Evolutionary conservation across 148 eudicot species (phyloP), one percentile per base, ranked within the genome.

Genomic region (Camellia sinensis): DNA sequence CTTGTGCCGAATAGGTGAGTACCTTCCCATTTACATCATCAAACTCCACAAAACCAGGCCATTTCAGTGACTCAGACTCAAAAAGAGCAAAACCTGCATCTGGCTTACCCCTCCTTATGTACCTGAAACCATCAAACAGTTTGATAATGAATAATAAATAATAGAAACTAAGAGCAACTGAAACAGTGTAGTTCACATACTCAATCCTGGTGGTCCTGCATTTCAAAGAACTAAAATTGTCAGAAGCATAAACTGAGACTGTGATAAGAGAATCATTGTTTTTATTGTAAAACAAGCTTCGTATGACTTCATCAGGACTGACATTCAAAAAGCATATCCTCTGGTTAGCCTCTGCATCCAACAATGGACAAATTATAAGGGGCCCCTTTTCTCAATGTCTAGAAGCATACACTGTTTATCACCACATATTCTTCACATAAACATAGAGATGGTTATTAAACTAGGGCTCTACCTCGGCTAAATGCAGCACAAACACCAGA

Each of bases 41-140:
- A 83, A 93, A 96, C 86, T 96, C 99, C 43, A 96, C 99, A 92
- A 96, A 96, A 41, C 99, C 98, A 37, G 99, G 99, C 99, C 99
- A 96, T 82, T 96, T 96, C 82, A 96, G 80, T 13, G 99, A 96
- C 83, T 96, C 99, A 0, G 97, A 89, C 89, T 96, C 99, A 83
- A 96, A 96, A 62, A 96, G 95, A 59, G 98, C 88, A 84, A 93
- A 95, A 62, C 99, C 99, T 79, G 93, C 97, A 88, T 93, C 97
- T 67, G 99, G 98, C 80, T 93, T 89, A 53, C 99, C 98, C 84
- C 98, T 89, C 77, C 89, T 85, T 80, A 95, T 93, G 83, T 95
- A 95, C 84, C 98, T 95, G 82, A 22, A 75, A 59, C 6, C 66
- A 82, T 72, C 59, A 40, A 40, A 44, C 43, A 76, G 52, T 7